Evolutionary conservation across 1,284 basidiomycete genomes (phyloP).

Genomic region (Porogramme epimiltina): DNA sequence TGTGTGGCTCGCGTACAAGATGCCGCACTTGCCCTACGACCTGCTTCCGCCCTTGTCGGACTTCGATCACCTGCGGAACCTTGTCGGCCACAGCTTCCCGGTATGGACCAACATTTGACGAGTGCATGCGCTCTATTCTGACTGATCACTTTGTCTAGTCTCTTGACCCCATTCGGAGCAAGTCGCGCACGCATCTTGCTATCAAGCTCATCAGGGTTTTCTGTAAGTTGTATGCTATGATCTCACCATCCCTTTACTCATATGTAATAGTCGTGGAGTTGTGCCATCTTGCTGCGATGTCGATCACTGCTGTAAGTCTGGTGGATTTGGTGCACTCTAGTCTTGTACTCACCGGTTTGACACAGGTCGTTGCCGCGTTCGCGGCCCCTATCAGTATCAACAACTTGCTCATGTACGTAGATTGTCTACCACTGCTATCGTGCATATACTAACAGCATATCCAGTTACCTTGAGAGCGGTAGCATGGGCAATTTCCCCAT

Average conservation of each 20-base stretch:
- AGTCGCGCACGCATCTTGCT: constrained; percentile 27
- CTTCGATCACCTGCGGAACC: constrained; percentile 44
- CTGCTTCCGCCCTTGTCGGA: constrained; percentile 48
- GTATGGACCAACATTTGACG: constrained; percentile 17
- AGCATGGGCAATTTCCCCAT: constrained; percentile 23
- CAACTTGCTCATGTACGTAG: constrained; percentile 22
- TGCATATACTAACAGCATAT: no score
- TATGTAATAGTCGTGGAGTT: constrained; percentile 24
- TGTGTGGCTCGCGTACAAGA: constrained; percentile 32
- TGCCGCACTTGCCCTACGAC: constrained; percentile 33
- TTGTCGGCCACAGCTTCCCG: constrained; percentile 38
- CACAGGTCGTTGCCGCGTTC: constrained; percentile 32
- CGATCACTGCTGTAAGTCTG: constrained; percentile 9
- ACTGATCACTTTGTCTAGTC: constrained; percentile 16
- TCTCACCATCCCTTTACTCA: neutral
- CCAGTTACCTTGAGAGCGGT: constrained; percentile 45
- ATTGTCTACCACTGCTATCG: no score
- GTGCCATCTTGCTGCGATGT: constrained; percentile 24
- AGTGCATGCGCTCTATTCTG: neutral
- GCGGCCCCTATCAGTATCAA: constrained; percentile 49
- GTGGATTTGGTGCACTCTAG: neutral
- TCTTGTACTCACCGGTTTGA: neutral
- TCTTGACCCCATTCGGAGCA: constrained; percentile 32
- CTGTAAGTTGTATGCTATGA: constrained; percentile 17
- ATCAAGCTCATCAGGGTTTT: constrained; percentile 30